A percentile compares a stretch with the other conserved stretches of the same genome.
phyloP scores from a whole-genome alignment of 768 basidiomycete species.

The Tulasnella sp. region DNA sequence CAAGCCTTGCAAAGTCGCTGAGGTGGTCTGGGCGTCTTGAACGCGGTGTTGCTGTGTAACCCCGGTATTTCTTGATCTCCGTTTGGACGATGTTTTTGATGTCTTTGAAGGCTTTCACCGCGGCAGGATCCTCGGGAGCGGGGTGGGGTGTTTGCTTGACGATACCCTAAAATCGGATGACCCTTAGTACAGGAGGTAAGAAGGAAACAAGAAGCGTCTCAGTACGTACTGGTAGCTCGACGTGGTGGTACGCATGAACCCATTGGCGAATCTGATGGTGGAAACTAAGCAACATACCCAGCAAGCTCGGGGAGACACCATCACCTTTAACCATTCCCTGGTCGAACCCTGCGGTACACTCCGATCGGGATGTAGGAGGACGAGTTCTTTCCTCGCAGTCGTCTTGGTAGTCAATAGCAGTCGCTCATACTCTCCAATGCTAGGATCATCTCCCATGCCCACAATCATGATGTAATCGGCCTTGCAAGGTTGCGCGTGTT shows the following conservation, averaged over 20 bases:
- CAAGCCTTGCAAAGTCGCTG: conserved; percentile 88
- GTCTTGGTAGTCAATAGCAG: conserved; percentile 92
- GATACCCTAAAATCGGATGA: conserved; percentile 48
- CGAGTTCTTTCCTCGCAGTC: conserved; percentile 94
- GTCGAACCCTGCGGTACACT: conserved; percentile 86
- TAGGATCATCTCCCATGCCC: conserved; percentile 84
- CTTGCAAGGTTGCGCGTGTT: conserved; percentile 32
- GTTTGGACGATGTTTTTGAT: conserved; percentile 88
- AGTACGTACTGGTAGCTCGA: conserved; percentile 69
- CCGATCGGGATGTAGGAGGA: conserved; percentile 87
- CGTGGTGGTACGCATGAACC: conserved; percentile 93
- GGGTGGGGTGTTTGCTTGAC: conserved; percentile 51
- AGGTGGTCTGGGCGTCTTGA: conserved; percentile 73
- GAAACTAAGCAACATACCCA: conserved; percentile 1
- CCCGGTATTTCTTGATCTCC: conserved; percentile 79
- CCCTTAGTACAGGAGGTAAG: neutral
- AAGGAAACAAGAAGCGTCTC: neutral
- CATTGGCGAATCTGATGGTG: conserved; percentile 74
- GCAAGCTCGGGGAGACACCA: conserved; percentile 9
- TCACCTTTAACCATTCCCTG: conserved; percentile 88
- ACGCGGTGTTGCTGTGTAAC: conserved; percentile 49
- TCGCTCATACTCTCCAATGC: conserved; percentile 89
- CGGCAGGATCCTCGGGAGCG: conserved; percentile 64
- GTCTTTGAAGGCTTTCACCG: conserved; percentile 80
- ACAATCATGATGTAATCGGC: conserved; percentile 93